Percentiles rank a stretch among this genome's conserved stretches.
Evolutionary conservation across 2,329 filamentous ascomycete species (phyloP).

Genomic region (Trichoderma atrobrunneum): DNA sequence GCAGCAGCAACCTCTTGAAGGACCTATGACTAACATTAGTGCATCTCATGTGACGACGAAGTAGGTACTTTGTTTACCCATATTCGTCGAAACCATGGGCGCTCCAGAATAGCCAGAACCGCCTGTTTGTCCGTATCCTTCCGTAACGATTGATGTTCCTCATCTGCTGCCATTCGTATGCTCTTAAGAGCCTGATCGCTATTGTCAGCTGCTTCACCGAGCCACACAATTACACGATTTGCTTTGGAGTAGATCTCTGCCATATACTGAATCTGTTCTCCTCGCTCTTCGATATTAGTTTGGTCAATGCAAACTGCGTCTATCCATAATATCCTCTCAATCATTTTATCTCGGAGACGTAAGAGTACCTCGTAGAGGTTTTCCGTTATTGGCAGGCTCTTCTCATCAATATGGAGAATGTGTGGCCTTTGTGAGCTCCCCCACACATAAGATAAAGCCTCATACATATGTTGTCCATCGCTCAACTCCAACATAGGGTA

Average conservation of each 20-base stretch:
- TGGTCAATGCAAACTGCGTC: conserved; percentile 19
- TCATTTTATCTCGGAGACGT: not conserved
- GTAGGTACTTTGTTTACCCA: not conserved
- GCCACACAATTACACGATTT: conserved; percentile 15
- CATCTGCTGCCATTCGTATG: conserved; percentile 6
- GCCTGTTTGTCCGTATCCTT: not conserved
- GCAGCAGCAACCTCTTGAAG: conserved; percentile 21
- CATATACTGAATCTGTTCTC: conserved; percentile 11
- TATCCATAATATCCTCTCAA: conserved; percentile 16
- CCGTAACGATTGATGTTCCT: not conserved
- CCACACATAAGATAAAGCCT: conserved; percentile 17
- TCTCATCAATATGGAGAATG: not conserved
- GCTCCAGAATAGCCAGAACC: not conserved
- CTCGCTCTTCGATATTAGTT: not conserved
- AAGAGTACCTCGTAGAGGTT: conserved; percentile 10
- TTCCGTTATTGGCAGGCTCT: not conserved
- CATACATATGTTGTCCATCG: conserved; percentile 1
- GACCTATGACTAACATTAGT: not conserved
- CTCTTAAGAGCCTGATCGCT: not conserved
- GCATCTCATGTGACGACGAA: rapidly evolving
- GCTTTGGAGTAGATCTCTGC: conserved; percentile 17
- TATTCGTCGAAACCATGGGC: conserved; percentile 12
- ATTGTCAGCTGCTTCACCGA: not conserved
- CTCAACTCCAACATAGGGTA: not conserved
- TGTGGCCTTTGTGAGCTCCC: not conserved